Base-by-base conservation (phyloP, 371 early-diverging fungal genomes). In the Mortierella sp. region DNA sequence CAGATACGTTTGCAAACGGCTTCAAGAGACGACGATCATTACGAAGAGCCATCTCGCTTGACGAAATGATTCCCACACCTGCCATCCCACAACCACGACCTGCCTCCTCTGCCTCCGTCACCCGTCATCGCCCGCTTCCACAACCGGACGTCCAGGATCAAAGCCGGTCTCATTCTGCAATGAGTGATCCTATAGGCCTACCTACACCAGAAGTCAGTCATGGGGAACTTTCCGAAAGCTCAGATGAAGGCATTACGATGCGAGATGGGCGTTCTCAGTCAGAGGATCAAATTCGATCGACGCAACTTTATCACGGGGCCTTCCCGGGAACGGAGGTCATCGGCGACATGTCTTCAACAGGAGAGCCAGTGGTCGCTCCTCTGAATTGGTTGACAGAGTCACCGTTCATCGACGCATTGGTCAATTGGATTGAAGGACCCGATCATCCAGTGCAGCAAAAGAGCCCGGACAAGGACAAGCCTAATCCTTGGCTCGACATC, bases 341-440 rank as follows among this genome's bases (percentile, higher is more conserved):
- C 27, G 61, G 24, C 41, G 71, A 64, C 8, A 42, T 26, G 12
- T 16, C 43, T 26, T 34, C 21, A 10, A n/a, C 28, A 10, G 45
- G 56, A 6, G 55, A 46, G 12, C 23, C 43, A 7, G 30, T 12
- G 7, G n/a, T 23, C 31, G 63, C 57, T 28, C 43, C 73, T 10
- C 57, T 49, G 58, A 58, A 27, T 24, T 76, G 78, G 78, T 28
- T 69, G 45, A 66, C 52, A 6, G 70, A 61, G 0, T 57, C 70
- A n/a, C 78, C 78, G 5, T 65, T 69, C 19, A 48, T 76, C 10
- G 76, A 69, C 18, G 65, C 76, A 6, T 52, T 76, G 4, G 67
- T 76, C 30, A 70, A 51, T 31, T 76, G 78, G 78, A 58, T 76
- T 19, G 78, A 76, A 47, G 78, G 78, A 13, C 78, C 70, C 23